A percentile compares a stretch with the other conserved stretches of the same genome.
phyloP scores from a whole-genome alignment of 495 filamentous ascomycete genomes.

The Aspergillus diversus region DNA sequence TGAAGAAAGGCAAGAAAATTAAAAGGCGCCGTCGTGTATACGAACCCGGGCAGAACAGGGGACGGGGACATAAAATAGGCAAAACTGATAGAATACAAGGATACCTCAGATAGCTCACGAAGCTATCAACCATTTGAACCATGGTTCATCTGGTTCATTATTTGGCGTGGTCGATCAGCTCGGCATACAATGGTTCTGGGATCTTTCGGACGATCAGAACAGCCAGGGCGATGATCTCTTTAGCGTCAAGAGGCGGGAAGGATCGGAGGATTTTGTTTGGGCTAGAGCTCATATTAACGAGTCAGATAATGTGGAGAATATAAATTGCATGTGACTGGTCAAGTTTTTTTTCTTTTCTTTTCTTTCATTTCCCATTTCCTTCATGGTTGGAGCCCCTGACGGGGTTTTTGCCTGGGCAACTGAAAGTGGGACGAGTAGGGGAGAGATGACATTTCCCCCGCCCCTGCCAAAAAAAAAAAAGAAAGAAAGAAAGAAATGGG shows the following conservation, averaged over 20 bases:
- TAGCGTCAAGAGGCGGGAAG: slow-evolving; percentile 84
- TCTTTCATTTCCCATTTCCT: too few species aligned
- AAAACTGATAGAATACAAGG: slow-evolving; percentile 11
- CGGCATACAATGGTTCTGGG: slow-evolving; percentile 83
- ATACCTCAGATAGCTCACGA: background rate
- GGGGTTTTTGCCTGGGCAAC: too few species aligned
- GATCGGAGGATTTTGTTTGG: slow-evolving; percentile 88
- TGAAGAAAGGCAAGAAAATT: slow-evolving; percentile 11
- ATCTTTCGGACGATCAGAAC: slow-evolving; percentile 82
- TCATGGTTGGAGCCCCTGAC: too few species aligned
- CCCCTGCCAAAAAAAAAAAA: slow-evolving; percentile 1
- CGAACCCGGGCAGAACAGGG: background rate
- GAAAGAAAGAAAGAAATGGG: background rate
- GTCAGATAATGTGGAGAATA: slow-evolving; percentile 3
- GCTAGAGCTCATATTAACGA: slow-evolving; percentile 46
- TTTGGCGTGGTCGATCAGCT: slow-evolving; percentile 85
- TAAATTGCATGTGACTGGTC: background rate
- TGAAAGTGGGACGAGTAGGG: too few species aligned
- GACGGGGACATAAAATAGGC: slow-evolving; percentile 6
- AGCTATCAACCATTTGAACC: background rate
- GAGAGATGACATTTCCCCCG: too few species aligned
- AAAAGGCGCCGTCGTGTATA: background rate
- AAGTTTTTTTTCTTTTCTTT: background rate
- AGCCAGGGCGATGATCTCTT: slow-evolving; percentile 77
- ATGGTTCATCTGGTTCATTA: slow-evolving; percentile 37